Percentiles rank a stretch among this genome's conserved stretches.
Conservation (phyloP, 2,329 filamentous ascomycete genomes). For the Monosporascus cannonballus region DNA sequence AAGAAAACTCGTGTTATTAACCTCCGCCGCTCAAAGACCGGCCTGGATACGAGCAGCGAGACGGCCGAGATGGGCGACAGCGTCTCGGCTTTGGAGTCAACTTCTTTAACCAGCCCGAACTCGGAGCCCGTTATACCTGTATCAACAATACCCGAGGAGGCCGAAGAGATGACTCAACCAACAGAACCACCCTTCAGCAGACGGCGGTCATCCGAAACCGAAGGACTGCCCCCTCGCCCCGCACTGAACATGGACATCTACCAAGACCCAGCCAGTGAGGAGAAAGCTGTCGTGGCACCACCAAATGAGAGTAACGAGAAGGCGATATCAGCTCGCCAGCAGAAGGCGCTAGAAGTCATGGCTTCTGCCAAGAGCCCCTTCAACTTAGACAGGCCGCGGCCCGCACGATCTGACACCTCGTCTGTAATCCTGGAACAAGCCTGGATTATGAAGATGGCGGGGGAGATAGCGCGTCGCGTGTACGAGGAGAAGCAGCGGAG, state of each 20-base stretch:
- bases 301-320: conserved; percentile 8
- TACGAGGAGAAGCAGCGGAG: conserved; percentile 73
- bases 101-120: conserved; percentile 51
- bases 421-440: conserved; percentile 69
- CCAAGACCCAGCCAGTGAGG: conserved; percentile 16
- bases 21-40: conserved; percentile 57
- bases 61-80: conserved; percentile 43
- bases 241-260: conserved; percentile 29
- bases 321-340: conserved; percentile 11
- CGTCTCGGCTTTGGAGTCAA: conserved; percentile 49
- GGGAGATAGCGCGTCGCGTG: conserved; percentile 81
- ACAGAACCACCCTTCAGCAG: conserved; percentile 27
- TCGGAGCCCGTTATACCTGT: conserved; percentile 55
- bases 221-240: conserved; percentile 23
- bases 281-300: conserved; percentile 7
- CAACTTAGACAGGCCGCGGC: conserved; percentile 24
- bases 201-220: conserved; percentile 35
- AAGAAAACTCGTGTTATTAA: conserved; percentile 83
- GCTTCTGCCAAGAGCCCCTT: conserved; percentile 24
- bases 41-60: conserved; percentile 44
- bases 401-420: conserved; percentile 40
- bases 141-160: conserved; percentile 51
- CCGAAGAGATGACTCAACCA: conserved; percentile 38
- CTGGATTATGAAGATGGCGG: conserved; percentile 90
- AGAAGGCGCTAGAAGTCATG: conserved; percentile 17